Evolutionary conservation across 2,329 filamentous ascomycete species (phyloP), one percentile per base, ranked within the genome.

Genomic region (Epichloe gansuensis): DNA sequence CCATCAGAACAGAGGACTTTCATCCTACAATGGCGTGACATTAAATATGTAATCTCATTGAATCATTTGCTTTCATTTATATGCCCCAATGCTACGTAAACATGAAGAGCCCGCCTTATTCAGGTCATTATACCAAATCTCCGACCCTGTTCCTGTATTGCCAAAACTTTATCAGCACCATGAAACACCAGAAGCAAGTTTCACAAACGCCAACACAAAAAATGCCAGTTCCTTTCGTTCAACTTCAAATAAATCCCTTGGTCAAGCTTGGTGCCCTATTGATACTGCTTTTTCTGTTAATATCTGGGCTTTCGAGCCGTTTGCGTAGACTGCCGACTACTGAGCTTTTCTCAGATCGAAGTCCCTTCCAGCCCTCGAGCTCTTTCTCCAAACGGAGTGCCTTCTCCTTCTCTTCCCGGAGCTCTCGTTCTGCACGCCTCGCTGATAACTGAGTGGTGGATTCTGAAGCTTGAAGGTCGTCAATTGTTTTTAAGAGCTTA

Each of bases 391-490:
- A 73, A 35, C 85, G 77, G 31, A 90, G 71, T 1, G 75, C 77
- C 68, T 86, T 91, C 69, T 97, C 93, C 56, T 79, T 81, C 68
- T 95, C 91, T 66, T 96, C 89, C 6, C 89, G 80, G 15, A 96
- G 76, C 62, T 97, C 91, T 43, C 91, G 82, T 67, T 98, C 91
- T 15, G 89, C 89, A 43, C 91, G 83, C 52, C 91, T 85, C 27
- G 87, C 84, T 27, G 83, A 77, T 42, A 97, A 77, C 66, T 96
- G 89, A 46, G 83, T 84, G 11, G 82, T 75, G 23, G 87, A 89
- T 68, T 97, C 91, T 13, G 82, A 86, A 13, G 87, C 82, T 66
- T 98, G 91, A 36, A 98, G 80, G 65, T 97, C 91, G 64, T 97
- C 91, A 60, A 98, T 95, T 1, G 88, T 89, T 63, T 83, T 78